Base-by-base conservation (phyloP, 192 early-diverging fungal genomes). In the Linderina pennispora region DNA sequence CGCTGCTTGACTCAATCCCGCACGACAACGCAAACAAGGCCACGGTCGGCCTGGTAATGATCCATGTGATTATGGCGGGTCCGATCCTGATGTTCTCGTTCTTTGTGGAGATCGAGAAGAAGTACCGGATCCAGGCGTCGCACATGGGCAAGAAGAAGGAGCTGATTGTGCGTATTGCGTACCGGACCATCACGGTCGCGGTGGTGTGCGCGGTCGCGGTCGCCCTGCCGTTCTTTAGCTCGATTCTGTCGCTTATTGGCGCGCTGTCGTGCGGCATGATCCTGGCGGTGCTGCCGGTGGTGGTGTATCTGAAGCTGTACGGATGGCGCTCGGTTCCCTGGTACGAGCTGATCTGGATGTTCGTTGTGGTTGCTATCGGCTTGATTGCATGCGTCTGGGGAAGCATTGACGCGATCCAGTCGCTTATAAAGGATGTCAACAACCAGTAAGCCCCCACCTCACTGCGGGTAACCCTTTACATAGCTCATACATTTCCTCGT, bases 21-120 rank as follows among this genome's bases (percentile, higher is more conserved):
- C 50, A 58, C 28, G 80, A 79, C 13, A 65, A 55, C 0, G 53
- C 69, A 15, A 70, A 80, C 0, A 83, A 72, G 1, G 73, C 81
- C 1, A 62, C 81, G 13, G 77, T 84, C 47, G 68, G 78, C 21
- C 65, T 91, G 39, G 84, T 91, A 21, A 87, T 79, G 0, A 23
- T 77, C 2, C 89, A 91, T 42, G 89, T 91, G 1, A 61, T 91
- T 8, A 75, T 91, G 11, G 89, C 89, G 0, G 76, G 76, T 17
- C 89, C 89, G 2, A 79, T 91, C 23, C 56, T 88, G 23, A 36
- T 91, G 16, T 79, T 83, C 3, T 79, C 82, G 3, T 79, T 87
- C 20, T 65, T 81, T 23, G 48, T 86, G 17, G 81, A 83, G 46
- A 36, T 84, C 21, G 86, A 88, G 55, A 55, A 76, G n/a, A 65